These are phyloP conservation scores for Rhizophagus sp. DNA, from an alignment of 192 early-diverging fungal genomes.

Conservation along the genomic window DNA sequence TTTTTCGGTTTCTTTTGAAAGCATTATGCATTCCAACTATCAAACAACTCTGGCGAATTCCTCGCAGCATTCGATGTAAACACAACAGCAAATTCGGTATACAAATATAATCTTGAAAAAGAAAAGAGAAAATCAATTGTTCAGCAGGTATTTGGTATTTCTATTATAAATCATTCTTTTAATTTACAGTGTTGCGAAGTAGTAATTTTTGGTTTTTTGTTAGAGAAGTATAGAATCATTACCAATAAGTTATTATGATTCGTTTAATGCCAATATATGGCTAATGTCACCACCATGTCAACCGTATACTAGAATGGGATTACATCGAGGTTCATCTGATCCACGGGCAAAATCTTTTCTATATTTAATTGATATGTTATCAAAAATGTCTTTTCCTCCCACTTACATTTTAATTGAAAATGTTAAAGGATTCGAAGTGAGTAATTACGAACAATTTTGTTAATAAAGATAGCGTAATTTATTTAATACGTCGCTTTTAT, in stretches of 20 bases:
- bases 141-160: slow-evolving; percentile 14
- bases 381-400: slow-evolving; percentile 55
- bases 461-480: not conserved
- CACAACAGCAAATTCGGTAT: slow-evolving; percentile 80
- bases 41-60: slow-evolving; percentile 61
- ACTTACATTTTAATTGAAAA: slow-evolving; percentile 76
- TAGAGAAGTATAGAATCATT: not conserved
- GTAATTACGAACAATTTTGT: not conserved
- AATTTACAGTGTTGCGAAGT: not conserved
- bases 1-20: slow-evolving; percentile 20
- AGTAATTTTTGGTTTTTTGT: not conserved
- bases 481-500: not conserved
- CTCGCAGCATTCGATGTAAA: slow-evolving; percentile 96
- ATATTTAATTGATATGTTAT: slow-evolving; percentile 66
- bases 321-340: slow-evolving; percentile 71
- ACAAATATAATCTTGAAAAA: slow-evolving; percentile 62
- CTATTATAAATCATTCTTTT: not conserved
- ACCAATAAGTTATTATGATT: slow-evolving; percentile 14
- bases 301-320: slow-evolving; percentile 75
- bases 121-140: slow-evolving; percentile 27
- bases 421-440: slow-evolving; percentile 78
- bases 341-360: slow-evolving; percentile 73
- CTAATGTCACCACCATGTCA: slow-evolving; percentile 85
- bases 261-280: slow-evolving; percentile 69
- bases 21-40: slow-evolving; percentile 78